Evolutionary conservation across 2,329 filamentous ascomycete species (phyloP), one percentile per base, ranked within the genome.

Genomic region (Alternaria hordeiaustralica): DNA sequence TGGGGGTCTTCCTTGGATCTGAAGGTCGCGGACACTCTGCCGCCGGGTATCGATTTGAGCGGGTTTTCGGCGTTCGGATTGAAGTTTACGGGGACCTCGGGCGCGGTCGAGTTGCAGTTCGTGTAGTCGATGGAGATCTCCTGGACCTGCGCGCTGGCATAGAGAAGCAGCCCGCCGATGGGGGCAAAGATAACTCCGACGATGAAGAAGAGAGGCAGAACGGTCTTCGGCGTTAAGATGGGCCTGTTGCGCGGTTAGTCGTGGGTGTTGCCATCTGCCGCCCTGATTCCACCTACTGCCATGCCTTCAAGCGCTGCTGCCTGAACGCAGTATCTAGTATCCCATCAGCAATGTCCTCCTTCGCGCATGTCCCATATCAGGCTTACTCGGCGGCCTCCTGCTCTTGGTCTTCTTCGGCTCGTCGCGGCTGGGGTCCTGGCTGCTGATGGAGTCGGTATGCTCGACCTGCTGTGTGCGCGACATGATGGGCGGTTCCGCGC

Each of bases 241-340:
- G 95, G 95, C 83, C 93, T 96, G 76, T 60, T 67, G 69, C 54
- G 68, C 66, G 71, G 80, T 86, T 75, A 85, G 83, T 71, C 41
- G 44, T 33, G 21, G 20, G 21, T 12, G 43, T 21, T 20, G 18
- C 28, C 36, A 20, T 23, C 43, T 20, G 0, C 15, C n/a, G 43
- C 11, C 20, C 11, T 53, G 15, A 28, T 33, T 21, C 50, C 45
- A 88, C 93, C 82, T 86, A 96, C 91, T 99, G 96, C 96, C 96
- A 99, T 84, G 96, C 96, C 84, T 98, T 97, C 81, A 99, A 84
- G 78, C 96, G 90, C 82, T 99, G 96, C 80, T 99, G 96, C 74
- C 96, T 89, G 80, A 98, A 99, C 11, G 96, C 96, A 63, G 95
- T 98, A 84, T 98, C 93, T 97, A 76, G 10, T 30, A 18, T 26